A percentile compares a stretch with the other conserved stretches of the same genome.
Evolutionary conservation across 2,329 filamentous ascomycete genomes (phyloP).

Genomic region (Cyanodermella asteris): DNA sequence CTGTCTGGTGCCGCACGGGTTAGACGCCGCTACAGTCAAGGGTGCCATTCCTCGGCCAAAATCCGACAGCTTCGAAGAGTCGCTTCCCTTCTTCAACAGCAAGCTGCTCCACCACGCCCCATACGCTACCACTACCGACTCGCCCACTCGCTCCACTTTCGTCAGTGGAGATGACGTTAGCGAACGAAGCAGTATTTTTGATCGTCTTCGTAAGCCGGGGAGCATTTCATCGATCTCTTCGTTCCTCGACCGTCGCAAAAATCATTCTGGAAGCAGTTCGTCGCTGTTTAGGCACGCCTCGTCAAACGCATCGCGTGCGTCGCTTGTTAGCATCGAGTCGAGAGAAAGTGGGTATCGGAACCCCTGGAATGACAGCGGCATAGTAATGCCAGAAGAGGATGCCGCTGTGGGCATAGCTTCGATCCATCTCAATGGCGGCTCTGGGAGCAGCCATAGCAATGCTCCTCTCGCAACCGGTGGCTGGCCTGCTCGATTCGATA

Average conservation of each 20-base stretch:
- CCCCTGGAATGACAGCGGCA: slow-evolving; percentile 93
- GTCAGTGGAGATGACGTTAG: slow-evolving; percentile 59
- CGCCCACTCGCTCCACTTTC: slow-evolving; percentile 68
- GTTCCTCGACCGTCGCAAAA: slow-evolving; percentile 91
- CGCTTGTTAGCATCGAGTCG: slow-evolving; percentile 86
- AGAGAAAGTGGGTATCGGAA: slow-evolving; percentile 88
- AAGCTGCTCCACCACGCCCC: slow-evolving; percentile 89
- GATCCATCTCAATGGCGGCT: slow-evolving; percentile 26
- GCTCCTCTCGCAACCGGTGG: too few relatives aligned
- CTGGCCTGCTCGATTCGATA: slow-evolving; percentile 27
- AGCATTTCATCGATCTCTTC: slow-evolving; percentile 88
- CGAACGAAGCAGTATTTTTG: slow-evolving; percentile 67
- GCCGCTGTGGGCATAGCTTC: too few relatives aligned
- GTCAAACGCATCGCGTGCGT: slow-evolving; percentile 79
- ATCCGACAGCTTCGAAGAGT: slow-evolving; percentile 96
- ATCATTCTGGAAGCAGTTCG: slow-evolving; percentile 64
- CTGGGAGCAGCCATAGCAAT: slow-evolving; percentile 40
- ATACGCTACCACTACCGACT: slow-evolving; percentile 58
- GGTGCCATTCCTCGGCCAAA: slow-evolving; percentile 95
- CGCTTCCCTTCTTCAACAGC: slow-evolving; percentile 87
- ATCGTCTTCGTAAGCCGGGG: slow-evolving; percentile 80
- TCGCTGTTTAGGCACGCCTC: slow-evolving; percentile 86
- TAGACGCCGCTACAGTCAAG: slow-evolving; percentile 73
- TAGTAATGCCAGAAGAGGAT: slow-evolving; percentile 82
- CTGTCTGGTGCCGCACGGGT: slow-evolving; percentile 64